Conservation (phyloP, 2,329 filamentous ascomycete genomes). For the Colletotrichum sp. region DNA sequence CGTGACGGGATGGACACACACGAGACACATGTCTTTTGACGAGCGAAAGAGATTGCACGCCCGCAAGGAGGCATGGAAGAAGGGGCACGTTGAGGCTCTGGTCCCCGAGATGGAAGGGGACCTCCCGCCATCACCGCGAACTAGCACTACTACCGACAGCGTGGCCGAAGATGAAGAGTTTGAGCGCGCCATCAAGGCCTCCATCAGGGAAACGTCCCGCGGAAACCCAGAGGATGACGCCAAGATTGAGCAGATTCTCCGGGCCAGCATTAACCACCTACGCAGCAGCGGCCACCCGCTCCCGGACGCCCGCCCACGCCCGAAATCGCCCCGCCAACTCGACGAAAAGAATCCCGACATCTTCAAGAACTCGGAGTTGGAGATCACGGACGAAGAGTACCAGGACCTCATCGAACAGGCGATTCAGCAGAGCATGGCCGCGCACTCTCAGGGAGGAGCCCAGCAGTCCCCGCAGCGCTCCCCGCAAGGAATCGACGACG, state of each 20-base stretch:
- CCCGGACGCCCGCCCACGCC: not conserved
- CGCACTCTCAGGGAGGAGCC: constrained; percentile 21
- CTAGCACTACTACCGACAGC: not conserved
- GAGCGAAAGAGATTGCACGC: constrained; percentile 57
- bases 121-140: constrained; percentile 26
- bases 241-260: constrained; percentile 74
- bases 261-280: constrained; percentile 70
- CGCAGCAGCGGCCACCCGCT: constrained; percentile 27
- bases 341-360: constrained; percentile 20
- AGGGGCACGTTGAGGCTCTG: constrained; percentile 29
- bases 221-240: constrained; percentile 74
- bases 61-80: constrained; percentile 49
- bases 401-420: constrained; percentile 61
- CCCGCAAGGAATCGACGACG: constrained; percentile 27
- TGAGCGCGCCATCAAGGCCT: constrained; percentile 73
- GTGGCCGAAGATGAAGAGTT: constrained; percentile 61
- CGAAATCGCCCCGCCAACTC: not conserved
- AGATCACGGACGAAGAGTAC: constrained; percentile 63
- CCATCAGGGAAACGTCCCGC: constrained; percentile 72
- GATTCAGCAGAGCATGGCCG: constrained; percentile 54
- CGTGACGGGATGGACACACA: constrained; percentile 53
- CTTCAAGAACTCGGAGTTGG: constrained; percentile 28
- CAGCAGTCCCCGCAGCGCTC: constrained; percentile 16
- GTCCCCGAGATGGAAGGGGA: constrained; percentile 15
- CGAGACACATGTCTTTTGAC: constrained; percentile 52